Conservation (phyloP, 345 rosid species). For the Citrus sp. region DNA sequence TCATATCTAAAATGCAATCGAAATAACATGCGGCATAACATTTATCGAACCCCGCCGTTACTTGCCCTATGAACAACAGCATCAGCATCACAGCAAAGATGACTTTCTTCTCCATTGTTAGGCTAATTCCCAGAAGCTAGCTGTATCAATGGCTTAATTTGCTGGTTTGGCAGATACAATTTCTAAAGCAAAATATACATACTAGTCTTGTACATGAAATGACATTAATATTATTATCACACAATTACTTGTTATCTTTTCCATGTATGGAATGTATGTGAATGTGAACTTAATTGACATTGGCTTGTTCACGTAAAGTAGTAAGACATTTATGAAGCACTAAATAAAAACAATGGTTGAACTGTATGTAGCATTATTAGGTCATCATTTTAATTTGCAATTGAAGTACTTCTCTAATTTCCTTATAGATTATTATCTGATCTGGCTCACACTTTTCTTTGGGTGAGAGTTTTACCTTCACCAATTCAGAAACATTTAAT, state of each 20-base stretch:
- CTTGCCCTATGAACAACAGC: neutral
- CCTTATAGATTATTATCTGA: too few relatives aligned
- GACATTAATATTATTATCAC: too few relatives aligned
- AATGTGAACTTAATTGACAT: neutral
- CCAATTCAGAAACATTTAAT: too few relatives aligned
- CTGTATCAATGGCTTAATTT: neutral
- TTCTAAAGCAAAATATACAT: neutral
- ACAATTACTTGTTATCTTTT: neutral
- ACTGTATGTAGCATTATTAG: neutral
- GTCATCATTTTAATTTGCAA: too few relatives aligned
- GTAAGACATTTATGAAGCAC: neutral
- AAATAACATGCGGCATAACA: neutral
- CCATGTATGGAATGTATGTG: neutral
- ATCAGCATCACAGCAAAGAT: neutral
- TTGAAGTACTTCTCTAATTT: too few relatives aligned
- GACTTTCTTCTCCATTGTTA: slow-evolving; percentile 2
- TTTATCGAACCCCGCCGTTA: neutral
- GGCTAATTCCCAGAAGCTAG: neutral
- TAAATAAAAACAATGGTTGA: neutral
- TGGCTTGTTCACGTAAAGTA: neutral
- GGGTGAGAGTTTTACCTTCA: too few relatives aligned
- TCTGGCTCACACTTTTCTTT: too few relatives aligned
- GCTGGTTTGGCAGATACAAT: neutral
- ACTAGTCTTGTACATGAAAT: neutral
- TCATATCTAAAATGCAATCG: neutral